phyloP scores from a whole-genome alignment of 2,329 filamentous ascomycete species.

The Alternaria ethzedia region DNA sequence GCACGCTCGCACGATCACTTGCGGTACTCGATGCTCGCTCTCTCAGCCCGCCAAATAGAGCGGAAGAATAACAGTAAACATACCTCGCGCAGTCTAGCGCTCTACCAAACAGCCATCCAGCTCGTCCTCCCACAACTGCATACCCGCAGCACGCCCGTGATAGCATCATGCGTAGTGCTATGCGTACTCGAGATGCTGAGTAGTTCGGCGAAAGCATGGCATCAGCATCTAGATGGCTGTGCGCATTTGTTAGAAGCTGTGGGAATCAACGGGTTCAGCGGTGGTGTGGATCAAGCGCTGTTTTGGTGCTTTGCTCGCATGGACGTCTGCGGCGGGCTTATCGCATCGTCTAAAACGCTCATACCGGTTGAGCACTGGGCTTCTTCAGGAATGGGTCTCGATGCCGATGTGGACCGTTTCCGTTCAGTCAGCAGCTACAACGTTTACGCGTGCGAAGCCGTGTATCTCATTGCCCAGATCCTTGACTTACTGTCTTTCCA shows the following conservation, averaged over 20 bases:
- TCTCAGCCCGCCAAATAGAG: conserved; percentile 63
- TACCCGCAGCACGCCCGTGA: conserved; percentile 53
- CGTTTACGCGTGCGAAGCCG: conserved; percentile 66
- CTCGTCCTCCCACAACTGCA: conserved; percentile 53
- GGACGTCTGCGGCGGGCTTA: conserved; percentile 63
- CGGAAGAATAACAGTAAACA: conserved; percentile 55
- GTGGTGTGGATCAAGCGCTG: conserved; percentile 60
- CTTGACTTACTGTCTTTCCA: conserved; percentile 36
- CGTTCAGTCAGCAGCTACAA: conserved; percentile 52
- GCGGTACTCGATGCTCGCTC: conserved; percentile 60
- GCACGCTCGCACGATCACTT: conserved; percentile 58
- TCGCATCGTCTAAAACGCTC: conserved; percentile 59
- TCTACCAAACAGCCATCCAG: conserved; percentile 63
- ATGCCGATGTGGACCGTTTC: conserved; percentile 50
- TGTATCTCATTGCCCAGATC: conserved; percentile 62
- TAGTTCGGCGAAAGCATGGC: conserved; percentile 59
- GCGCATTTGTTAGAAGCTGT: conserved; percentile 60
- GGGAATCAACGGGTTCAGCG: conserved; percentile 59
- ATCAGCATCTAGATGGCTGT: conserved; percentile 63
- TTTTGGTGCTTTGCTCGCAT: conserved; percentile 67
- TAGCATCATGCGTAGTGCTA: conserved; percentile 57
- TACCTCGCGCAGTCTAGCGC: conserved; percentile 58
- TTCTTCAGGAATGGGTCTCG: conserved; percentile 44
- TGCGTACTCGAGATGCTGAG: conserved; percentile 59
- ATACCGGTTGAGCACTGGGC: conserved; percentile 60